These are phyloP conservation scores for Pythium aphanidermatum DNA, from an alignment of 352 stramenopile genomes.

Conservation along the genomic window DNA sequence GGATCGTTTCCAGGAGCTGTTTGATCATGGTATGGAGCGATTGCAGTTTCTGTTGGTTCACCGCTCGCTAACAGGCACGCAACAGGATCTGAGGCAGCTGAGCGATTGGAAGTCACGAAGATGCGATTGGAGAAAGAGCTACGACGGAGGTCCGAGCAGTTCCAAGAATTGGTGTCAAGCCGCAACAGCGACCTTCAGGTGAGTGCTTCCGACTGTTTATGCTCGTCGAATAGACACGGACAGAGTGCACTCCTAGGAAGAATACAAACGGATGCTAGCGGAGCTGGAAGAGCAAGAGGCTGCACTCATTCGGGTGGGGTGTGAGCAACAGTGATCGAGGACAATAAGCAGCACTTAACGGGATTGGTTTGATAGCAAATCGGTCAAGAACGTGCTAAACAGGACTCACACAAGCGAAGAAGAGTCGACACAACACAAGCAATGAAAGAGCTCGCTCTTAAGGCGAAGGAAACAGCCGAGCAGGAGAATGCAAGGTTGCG, in stretches of 20 bases:
- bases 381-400: conserved; percentile 14
- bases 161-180: conserved; percentile 54
- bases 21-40: conserved; percentile 29
- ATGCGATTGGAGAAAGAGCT: conserved; percentile 60
- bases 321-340: not conserved
- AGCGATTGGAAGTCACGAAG: conserved; percentile 64
- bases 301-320: conserved; percentile 17
- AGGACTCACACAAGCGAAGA: conserved; percentile 25
- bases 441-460: conserved; percentile 28
- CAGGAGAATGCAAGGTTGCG: conserved; percentile 29
- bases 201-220: no score
- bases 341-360: not conserved
- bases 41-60: no score
- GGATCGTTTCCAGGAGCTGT: conserved; percentile 52
- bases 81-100: conserved; percentile 44
- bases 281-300: conserved; percentile 63
- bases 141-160: conserved; percentile 52
- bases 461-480: conserved; percentile 16
- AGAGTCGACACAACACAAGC: conserved; percentile 21
- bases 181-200: conserved; percentile 66
- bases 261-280: conserved; percentile 69
- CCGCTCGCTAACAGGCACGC: no score
- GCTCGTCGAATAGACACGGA: not conserved
- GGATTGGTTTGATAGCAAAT: conserved; percentile 30
- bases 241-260: conserved; percentile 21